Base-by-base conservation (phyloP, 345 rosid species). In the Populus tremula region DNA sequence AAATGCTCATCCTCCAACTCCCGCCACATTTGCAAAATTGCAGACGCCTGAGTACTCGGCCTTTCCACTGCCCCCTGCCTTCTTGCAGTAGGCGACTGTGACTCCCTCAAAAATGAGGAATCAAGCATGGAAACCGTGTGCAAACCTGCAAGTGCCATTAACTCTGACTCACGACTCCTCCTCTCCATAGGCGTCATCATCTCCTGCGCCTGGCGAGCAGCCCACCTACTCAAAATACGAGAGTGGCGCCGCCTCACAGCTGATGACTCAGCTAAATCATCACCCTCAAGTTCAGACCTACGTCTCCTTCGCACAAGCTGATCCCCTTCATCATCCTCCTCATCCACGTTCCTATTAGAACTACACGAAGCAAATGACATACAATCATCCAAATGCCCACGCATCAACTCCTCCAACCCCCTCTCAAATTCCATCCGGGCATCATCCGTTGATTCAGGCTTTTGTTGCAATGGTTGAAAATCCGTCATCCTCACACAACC, bases 1-100 rank as follows among this genome's bases (percentile, higher is more conserved):
- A 91, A 69, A 82, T 96, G 99, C 78, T 90, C 99, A 82, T 96
- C 99, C 86, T 96, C 99, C 88, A 96, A 82, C 88, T 96, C 99
- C 86, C 99, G 87, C 99, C 99, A 96, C 99, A 96, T 94, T 75
- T 87, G 97, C 87, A 94, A 65, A 76, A 96, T 96, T 9, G 94
- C 69, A 73, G 99, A 96, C 8, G 99, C 96, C 79, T 79, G 97
- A 76, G 96, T 94, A 67, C 78, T 92, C 0, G 99, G 98, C 86
- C 96, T 86, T 84, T 96, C 99, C 56, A 77, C 89, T 70, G 83
- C 67, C 20, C 91, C 97, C 56, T 92, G 97, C 83, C 93, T 86
- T 81, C 97, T 86, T 0, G 94, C 85, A 72, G 93, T 74, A 0
- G 95, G 90, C 7, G 93, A 88, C 82, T 90, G 95, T 3, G 98